These are phyloP conservation scores for Rubia balearica DNA, from an alignment of 305 asterid species.

Conservation along the genomic window DNA sequence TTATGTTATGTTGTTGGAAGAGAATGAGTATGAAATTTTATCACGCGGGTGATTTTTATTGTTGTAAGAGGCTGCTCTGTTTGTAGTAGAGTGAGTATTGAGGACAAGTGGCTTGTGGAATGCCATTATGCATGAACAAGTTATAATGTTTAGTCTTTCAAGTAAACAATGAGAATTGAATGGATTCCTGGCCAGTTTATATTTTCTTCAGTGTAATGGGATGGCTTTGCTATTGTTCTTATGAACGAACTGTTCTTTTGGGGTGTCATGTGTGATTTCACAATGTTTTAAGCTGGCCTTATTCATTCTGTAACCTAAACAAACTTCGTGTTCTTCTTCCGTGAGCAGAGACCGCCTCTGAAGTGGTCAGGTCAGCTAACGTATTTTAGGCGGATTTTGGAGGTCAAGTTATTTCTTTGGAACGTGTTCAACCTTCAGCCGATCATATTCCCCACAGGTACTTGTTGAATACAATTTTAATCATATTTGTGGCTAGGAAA, in stretches of 20 bases:
- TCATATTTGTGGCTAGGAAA: slow-evolving; percentile 3
- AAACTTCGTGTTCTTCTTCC: slow-evolving; percentile 13
- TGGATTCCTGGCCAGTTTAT: neutral
- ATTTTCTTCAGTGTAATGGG: neutral
- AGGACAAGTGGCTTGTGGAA: neutral
- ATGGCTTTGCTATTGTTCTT: neutral
- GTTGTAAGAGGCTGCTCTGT: neutral
- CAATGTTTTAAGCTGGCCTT: neutral
- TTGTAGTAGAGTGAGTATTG: neutral
- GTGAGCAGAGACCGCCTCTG: slow-evolving; percentile 66
- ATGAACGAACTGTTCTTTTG: neutral
- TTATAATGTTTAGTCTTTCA: neutral
- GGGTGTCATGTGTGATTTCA: neutral
- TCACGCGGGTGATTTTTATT: neutral
- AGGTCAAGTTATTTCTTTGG: slow-evolving; percentile 71
- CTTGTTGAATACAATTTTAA: slow-evolving; percentile 12
- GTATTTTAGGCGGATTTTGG: slow-evolving; percentile 94
- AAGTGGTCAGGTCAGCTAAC: slow-evolving; percentile 83
- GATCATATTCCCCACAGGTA: slow-evolving; percentile 99
- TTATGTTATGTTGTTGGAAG: neutral
- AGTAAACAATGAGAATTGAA: neutral
- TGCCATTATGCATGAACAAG: neutral
- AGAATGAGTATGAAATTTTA: neutral
- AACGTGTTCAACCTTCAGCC: slow-evolving; percentile 90
- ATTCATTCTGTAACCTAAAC: neutral